Evolutionary conservation across 768 basidiomycete species (phyloP).

Genomic region (Naganishia kalamii): DNA sequence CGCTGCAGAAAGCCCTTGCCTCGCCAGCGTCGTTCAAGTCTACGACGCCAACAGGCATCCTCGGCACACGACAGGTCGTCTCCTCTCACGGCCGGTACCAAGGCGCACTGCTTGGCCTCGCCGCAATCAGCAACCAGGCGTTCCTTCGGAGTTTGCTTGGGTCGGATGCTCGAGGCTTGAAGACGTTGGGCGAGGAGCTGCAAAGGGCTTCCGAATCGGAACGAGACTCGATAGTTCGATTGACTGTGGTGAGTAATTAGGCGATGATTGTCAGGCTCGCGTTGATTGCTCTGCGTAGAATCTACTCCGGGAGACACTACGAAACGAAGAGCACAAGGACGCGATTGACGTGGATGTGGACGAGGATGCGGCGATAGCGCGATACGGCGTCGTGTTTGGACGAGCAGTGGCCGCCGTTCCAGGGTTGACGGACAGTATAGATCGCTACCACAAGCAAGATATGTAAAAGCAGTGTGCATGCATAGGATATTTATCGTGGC

Average conservation of each 20-base stretch:
- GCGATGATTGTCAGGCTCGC: neutral
- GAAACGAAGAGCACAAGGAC: neutral
- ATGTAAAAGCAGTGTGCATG: neutral
- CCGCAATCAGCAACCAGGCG: conserved; percentile 70
- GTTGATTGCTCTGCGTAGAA: neutral
- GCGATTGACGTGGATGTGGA: conserved; percentile 14
- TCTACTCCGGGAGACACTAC: neutral
- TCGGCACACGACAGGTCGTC: conserved; percentile 29
- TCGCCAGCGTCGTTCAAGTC: conserved; percentile 90
- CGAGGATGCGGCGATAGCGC: conserved; percentile 5
- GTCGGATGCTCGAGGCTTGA: conserved; percentile 33
- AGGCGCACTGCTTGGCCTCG: conserved; percentile 79
- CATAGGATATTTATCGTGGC: too few species aligned
- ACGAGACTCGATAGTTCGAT: conserved; percentile 23
- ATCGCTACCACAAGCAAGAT: conserved; percentile 12
- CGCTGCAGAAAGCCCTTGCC: conserved; percentile 78
- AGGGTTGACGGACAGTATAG: neutral
- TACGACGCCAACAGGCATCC: conserved; percentile 30
- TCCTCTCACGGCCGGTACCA: conserved; percentile 66
- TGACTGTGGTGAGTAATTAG: conserved; percentile 31
- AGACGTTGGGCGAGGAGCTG: conserved; percentile 39
- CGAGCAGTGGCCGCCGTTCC: neutral
- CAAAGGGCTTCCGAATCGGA: conserved; percentile 31
- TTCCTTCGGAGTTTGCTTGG: conserved; percentile 31
- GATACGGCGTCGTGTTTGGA: conserved; percentile 5